Conservation (phyloP, 2,329 filamentous ascomycete species). For the Arthrobotrys sphaeroides region DNA sequence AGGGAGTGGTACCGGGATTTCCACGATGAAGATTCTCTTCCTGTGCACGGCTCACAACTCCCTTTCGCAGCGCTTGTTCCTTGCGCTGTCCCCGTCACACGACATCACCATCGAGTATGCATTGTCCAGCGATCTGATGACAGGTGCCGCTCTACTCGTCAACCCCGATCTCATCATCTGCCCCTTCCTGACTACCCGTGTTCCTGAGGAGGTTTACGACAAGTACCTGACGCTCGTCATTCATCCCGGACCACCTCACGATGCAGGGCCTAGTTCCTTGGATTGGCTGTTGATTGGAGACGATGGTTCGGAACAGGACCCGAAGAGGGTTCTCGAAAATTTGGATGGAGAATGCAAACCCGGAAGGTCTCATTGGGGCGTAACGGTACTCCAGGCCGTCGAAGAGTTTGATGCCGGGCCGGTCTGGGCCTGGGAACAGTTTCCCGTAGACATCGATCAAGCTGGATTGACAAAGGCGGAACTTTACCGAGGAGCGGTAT, state of each 20-base stretch:
- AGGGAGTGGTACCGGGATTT: background rate
- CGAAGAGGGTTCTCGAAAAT: constrained; percentile 58
- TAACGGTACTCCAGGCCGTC: constrained; percentile 62
- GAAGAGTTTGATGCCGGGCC: constrained; percentile 63
- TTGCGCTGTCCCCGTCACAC: constrained; percentile 60
- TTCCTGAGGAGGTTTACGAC: constrained; percentile 61
- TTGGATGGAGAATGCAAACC: constrained; percentile 55
- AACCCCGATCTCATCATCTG: constrained; percentile 63
- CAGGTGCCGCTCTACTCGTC: constrained; percentile 61
- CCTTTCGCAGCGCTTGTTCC: constrained; percentile 62
- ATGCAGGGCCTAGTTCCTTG: constrained; percentile 62
- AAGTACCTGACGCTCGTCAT: constrained; percentile 62
- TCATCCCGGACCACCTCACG: constrained; percentile 63
- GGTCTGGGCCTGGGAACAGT: constrained; percentile 64
- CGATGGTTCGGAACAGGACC: constrained; percentile 60
- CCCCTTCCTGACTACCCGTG: constrained; percentile 62
- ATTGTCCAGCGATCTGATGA: constrained; percentile 60
- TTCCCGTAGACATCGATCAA: constrained; percentile 62
- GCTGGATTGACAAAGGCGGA: constrained; percentile 62
- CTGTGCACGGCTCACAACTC: constrained; percentile 65
- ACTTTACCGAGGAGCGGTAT: constrained; percentile 62
- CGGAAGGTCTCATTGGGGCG: constrained; percentile 62
- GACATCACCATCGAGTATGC: constrained; percentile 63
- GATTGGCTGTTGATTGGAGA: constrained; percentile 64
- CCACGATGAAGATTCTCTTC: constrained; percentile 62